Percentiles rank a stretch among this genome's conserved stretches.
These are phyloP conservation scores for Calonectria hongkongensis DNA, from an alignment of 2,329 filamentous ascomycete genomes.

Conservation along the genomic window DNA sequence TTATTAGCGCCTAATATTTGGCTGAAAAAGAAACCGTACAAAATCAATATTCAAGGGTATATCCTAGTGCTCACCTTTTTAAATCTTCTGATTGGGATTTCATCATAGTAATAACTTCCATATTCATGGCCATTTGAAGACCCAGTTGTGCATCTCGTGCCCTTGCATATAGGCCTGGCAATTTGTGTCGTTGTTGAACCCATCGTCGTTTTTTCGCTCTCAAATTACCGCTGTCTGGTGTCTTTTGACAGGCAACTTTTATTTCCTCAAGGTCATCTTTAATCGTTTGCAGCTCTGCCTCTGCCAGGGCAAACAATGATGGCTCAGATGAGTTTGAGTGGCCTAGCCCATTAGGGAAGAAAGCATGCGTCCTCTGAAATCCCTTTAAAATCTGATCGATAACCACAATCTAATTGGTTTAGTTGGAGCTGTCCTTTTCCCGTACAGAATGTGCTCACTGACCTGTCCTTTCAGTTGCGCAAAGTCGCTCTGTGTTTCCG, in stretches of 20 bases:
- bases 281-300: neutral
- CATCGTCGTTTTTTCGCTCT: neutral
- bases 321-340: neutral
- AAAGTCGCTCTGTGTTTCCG: conserved; percentile 10
- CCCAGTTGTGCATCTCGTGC: neutral
- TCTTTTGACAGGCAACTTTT: neutral
- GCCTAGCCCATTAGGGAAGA: neutral
- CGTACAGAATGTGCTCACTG: neutral
- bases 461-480: conserved; percentile 1
- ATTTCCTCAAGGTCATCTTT: conserved; percentile 1
- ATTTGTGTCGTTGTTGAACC: neutral
- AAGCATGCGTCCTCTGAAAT: neutral
- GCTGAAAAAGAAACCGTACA: neutral
- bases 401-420: neutral
- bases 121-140: neutral
- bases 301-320: neutral
- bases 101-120: neutral
- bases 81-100: neutral
- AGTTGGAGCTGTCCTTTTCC: neutral
- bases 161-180: neutral
- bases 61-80: neutral
- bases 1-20: neutral
- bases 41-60: neutral
- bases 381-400: conserved; percentile 9
- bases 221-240: neutral